phyloP scores from a whole-genome alignment of 139 green algal genomes.

The Chlamydomonas sp. region DNA sequence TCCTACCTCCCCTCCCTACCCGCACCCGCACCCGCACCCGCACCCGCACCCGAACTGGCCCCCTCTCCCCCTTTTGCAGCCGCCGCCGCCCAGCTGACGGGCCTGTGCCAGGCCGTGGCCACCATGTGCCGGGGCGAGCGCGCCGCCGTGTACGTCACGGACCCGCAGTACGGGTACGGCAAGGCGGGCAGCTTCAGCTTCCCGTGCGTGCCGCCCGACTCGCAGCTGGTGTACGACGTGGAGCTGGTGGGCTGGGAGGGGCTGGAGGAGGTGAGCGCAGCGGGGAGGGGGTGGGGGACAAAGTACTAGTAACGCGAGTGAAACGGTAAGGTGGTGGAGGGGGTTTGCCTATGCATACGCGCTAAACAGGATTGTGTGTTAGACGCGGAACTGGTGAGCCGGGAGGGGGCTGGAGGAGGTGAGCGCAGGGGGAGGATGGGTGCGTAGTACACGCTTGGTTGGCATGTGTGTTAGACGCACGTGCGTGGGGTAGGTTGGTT shows the following conservation, averaged over 20 bases:
- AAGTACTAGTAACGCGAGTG: too few relatives aligned
- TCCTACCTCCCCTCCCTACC: not conserved
- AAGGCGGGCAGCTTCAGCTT: constrained; percentile 84
- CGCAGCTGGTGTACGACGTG: constrained; percentile 76
- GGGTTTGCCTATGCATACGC: too few relatives aligned
- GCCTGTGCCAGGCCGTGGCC: constrained; percentile 69
- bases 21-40: not conserved
- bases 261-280: constrained; percentile 58
- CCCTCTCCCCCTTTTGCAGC: constrained; percentile 50
- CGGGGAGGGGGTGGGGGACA: too few relatives aligned
- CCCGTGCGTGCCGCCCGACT: constrained; percentile 74
- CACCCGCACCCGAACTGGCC: not conserved
- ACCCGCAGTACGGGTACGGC: constrained; percentile 63
- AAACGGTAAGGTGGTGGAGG: too few relatives aligned
- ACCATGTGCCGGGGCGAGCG: constrained; percentile 76
- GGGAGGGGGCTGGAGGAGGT: too few relatives aligned
- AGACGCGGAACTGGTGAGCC: too few relatives aligned
- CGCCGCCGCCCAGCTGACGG: constrained; percentile 47
- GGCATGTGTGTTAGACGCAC: too few relatives aligned
- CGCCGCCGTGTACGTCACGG: constrained; percentile 59
- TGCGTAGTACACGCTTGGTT: too few relatives aligned
- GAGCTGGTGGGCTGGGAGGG: constrained; percentile 77
- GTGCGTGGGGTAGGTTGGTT: too few relatives aligned
- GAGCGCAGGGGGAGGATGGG: too few relatives aligned
- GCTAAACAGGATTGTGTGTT: too few relatives aligned